Evolutionary conservation across 495 filamentous ascomycete species (phyloP).

Genomic region (Xylaria curta): DNA sequence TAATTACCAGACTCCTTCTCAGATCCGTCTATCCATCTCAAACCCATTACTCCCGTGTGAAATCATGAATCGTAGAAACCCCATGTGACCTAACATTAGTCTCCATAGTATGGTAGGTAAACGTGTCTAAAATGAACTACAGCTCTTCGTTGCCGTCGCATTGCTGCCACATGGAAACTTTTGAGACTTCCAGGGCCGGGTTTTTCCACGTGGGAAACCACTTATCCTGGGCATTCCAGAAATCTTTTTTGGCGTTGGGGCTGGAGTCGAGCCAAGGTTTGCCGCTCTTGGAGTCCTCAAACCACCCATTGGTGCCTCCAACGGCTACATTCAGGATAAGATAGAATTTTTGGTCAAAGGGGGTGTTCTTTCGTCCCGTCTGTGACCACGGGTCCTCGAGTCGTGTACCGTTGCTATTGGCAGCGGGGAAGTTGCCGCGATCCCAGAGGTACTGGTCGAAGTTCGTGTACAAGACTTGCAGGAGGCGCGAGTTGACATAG

Average conservation of each 20-base stretch:
- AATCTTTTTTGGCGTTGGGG: conserved; percentile 70
- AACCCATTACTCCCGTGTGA: conserved; percentile 19
- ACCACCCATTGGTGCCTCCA: conserved; percentile 86
- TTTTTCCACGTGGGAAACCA: conserved; percentile 81
- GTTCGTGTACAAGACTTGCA: conserved; percentile 80
- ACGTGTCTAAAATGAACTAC: conserved; percentile 26
- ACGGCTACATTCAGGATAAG: conserved; percentile 84
- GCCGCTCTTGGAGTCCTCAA: conserved; percentile 68
- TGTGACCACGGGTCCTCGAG: conserved; percentile 71
- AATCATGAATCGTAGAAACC: conserved; percentile 21
- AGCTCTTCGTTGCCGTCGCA: conserved; percentile 61
- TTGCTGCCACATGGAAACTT: conserved; percentile 83
- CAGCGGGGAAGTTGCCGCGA: conserved; percentile 73
- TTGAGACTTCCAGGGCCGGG: conserved; percentile 73
- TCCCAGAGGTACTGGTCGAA: conserved; percentile 76
- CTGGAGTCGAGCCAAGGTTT: conserved; percentile 83
- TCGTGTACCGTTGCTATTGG: conserved; percentile 71
- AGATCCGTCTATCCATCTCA: conserved; percentile 17
- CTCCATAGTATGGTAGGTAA: neutral
- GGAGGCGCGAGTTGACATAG: conserved; percentile 78
- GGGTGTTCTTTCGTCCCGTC: conserved; percentile 67
- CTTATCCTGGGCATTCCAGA: conserved; percentile 68
- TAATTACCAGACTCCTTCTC: conserved; percentile 18
- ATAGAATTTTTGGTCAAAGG: conserved; percentile 84
- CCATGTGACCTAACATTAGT: conserved; percentile 10